Evolutionary conservation across 441 rosid species (phyloP), one percentile per base, ranked within the genome.

Genomic region (Erysimum cheiri): DNA sequence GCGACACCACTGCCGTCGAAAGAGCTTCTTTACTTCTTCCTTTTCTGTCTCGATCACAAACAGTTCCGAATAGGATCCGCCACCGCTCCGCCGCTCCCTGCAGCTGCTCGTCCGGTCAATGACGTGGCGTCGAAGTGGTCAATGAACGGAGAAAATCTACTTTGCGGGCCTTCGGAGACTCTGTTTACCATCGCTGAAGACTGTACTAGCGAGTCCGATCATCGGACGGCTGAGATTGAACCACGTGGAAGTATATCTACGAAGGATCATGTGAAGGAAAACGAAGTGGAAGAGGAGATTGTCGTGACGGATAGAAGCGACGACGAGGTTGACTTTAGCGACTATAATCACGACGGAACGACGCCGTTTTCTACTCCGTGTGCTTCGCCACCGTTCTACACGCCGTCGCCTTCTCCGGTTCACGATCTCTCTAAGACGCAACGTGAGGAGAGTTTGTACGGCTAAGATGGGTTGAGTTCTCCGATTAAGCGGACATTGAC

Each of bases 341-440:
- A 73, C 1, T 67, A 59, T 12, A 5, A 40, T 50, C 40, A 24
- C n/a, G 84, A 72, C 6, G 84, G 70, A 32, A 14, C 65, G 67
- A 89, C 96, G 59, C 92, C 93, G 70, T 87, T 83, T 59, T 79
- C 84, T 9, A 87, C 96, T 14, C 97, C 94, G 0, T 86, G 88
- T 66, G 85, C 78, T 36, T 89, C 76, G 48, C 87, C 96, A 41
- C 93, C 92, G 69, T 87, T 84, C 41, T 81, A 84, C 19, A 87
- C 96, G 17, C 97, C 94, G 4, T 86, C 89, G 6, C 85, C 85
- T 5, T 88, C 98, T 66, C 96, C 96, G 7, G 4, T 71, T 33
- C 89, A 73, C 26, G 50, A 33, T 24, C 39, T 4, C 31, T 7
- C 62, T 33, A 63, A 31, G 32, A 44, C 10, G 62, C 10, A 33